Evolutionary conservation across 257 asterid species (phyloP).

Genomic region (Ilex asprella): DNA sequence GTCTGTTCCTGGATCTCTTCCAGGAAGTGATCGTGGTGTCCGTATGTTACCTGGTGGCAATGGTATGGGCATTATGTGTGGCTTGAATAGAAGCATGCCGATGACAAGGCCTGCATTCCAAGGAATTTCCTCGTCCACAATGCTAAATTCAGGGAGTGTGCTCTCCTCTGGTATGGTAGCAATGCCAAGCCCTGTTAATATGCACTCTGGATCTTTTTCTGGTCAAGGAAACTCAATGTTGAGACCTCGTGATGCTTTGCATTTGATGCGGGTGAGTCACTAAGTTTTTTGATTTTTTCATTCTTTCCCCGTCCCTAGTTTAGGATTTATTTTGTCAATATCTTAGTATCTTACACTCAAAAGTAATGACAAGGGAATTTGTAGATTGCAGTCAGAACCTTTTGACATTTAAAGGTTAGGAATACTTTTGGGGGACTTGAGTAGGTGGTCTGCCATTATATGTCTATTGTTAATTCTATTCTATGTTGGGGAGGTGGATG

Average conservation of each 20-base stretch:
- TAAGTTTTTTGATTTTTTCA: constrained; percentile 8
- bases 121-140: constrained; percentile 57
- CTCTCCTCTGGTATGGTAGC: constrained; percentile 59
- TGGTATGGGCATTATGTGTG: constrained; percentile 49
- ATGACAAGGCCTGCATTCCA: constrained; percentile 73
- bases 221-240: constrained; percentile 58
- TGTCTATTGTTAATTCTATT: too few relatives aligned
- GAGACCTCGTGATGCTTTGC: constrained; percentile 62
- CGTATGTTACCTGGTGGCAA: constrained; percentile 61
- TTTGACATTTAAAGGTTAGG: too few relatives aligned
- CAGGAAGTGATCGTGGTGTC: constrained; percentile 68
- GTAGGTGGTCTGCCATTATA: too few relatives aligned
- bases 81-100: constrained; percentile 59
- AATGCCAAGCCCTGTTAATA: constrained; percentile 37
- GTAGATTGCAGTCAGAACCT: neutral
- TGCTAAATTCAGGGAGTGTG: constrained; percentile 56
- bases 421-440: too few relatives aligned
- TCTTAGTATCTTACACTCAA: too few relatives aligned
- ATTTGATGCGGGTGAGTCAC: constrained; percentile 65
- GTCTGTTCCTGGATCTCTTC: constrained; percentile 58
- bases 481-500: too few relatives aligned
- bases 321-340: neutral
- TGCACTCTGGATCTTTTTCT: constrained; percentile 58
- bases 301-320: neutral
- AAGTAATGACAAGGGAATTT: neutral